Evolutionary conservation across 2,329 filamentous ascomycete species (phyloP).

Genomic region (Paradendryphiella salina): DNA sequence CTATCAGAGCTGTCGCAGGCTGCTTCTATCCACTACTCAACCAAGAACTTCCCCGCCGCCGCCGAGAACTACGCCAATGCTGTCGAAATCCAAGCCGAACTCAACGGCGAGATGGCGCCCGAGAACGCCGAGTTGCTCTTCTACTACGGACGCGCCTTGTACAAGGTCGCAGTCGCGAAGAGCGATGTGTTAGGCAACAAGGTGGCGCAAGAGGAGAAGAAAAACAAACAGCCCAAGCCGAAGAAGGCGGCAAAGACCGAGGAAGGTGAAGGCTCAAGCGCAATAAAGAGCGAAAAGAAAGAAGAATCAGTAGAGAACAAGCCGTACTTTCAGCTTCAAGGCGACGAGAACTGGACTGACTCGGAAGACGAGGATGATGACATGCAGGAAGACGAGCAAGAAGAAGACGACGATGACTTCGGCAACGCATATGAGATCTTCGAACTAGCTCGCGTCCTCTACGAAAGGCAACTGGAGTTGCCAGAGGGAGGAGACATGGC

Average conservation of each 20-base stretch:
- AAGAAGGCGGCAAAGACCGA: constrained; percentile 51
- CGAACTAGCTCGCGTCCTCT: constrained; percentile 64
- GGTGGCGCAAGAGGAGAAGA: constrained; percentile 63
- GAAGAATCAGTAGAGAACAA: constrained; percentile 62
- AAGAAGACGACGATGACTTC: constrained; percentile 64
- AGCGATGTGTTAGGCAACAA: constrained; percentile 91
- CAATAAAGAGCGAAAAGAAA: constrained; percentile 48
- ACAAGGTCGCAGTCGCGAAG: constrained; percentile 90
- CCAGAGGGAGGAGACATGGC: constrained; percentile 35
- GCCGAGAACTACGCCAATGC: constrained; percentile 87
- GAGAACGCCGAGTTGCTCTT: constrained; percentile 94
- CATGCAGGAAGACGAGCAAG: constrained; percentile 53
- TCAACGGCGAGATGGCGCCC: constrained; percentile 89
- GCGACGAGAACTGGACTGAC: constrained; percentile 84
- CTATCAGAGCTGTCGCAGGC: constrained; percentile 78
- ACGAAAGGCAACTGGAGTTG: constrained; percentile 59
- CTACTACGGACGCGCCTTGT: constrained; percentile 89
- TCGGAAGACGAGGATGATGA: constrained; percentile 74
- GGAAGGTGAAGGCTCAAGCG: constrained; percentile 41
- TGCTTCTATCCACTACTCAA: constrained; percentile 81
- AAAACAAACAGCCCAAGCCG: constrained; percentile 56
- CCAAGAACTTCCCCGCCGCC: constrained; percentile 85
- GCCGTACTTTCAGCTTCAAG: constrained; percentile 86
- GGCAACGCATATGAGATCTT: constrained; percentile 66
- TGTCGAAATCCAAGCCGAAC: constrained; percentile 82